A percentile compares a stretch with the other conserved stretches of the same genome.
Conservation (phyloP, 2,329 filamentous ascomycete species). For the Epichloe amarillans region DNA sequence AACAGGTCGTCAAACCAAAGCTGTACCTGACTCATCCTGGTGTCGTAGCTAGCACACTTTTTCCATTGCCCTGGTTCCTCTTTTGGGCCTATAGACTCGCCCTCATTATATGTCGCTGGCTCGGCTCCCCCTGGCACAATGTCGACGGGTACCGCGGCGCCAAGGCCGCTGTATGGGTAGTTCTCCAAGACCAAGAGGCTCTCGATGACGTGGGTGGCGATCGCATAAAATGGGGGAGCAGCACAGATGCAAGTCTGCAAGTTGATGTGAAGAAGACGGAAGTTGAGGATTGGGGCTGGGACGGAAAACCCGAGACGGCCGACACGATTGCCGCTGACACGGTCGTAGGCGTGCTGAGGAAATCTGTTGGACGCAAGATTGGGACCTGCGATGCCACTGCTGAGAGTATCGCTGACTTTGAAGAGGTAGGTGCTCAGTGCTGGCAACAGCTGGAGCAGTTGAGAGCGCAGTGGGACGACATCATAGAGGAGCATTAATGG, state of each 20-base stretch:
- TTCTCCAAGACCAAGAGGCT: constrained; percentile 50
- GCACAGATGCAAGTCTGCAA: constrained; percentile 43
- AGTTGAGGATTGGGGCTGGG: constrained; percentile 74
- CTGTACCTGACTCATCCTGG: constrained; percentile 80
- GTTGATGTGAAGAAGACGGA: constrained; percentile 62
- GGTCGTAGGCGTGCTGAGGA: constrained; percentile 33
- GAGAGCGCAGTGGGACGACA: constrained; percentile 50
- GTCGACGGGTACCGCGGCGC: constrained; percentile 67
- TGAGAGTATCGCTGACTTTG: constrained; percentile 47
- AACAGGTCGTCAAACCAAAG: constrained; percentile 30
- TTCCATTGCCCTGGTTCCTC: constrained; percentile 59
- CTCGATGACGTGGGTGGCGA: constrained; percentile 43
- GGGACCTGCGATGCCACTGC: constrained; percentile 45
- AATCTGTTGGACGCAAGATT: constrained; percentile 44
- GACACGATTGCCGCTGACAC: constrained; percentile 28
- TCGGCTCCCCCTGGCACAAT: constrained; percentile 83
- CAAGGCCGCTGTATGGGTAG: constrained; percentile 63
- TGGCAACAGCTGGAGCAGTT: constrained; percentile 64
- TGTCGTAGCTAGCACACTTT: constrained; percentile 68
- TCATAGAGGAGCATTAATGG: constrained; percentile 8
- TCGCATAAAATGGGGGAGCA: constrained; percentile 72
- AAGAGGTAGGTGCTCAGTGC: constrained; percentile 43
- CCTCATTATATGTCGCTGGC: constrained; percentile 58
- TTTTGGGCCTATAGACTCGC: constrained; percentile 53
- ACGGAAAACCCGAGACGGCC: constrained; percentile 40